Percentiles rank a stretch among this genome's conserved stretches.
These are phyloP conservation scores for Fusarium poae DNA, from an alignment of 2,329 filamentous ascomycete species.

Conservation along the genomic window DNA sequence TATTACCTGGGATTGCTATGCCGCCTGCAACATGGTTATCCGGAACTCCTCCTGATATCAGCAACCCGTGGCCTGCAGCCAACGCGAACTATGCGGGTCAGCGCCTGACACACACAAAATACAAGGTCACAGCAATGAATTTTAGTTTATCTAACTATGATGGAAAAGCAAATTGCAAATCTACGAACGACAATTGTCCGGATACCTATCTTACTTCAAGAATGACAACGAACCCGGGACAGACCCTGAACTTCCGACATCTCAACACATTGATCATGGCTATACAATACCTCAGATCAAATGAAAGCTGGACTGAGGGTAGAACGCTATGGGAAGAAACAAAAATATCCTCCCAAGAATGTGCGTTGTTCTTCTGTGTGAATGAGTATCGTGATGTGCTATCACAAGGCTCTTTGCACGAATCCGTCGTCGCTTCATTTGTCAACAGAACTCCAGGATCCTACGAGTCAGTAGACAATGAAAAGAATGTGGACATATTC, in stretches of 20 bases:
- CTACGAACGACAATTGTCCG: neutral
- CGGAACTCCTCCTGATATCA: neutral
- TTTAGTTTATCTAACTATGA: neutral
- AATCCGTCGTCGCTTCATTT: neutral
- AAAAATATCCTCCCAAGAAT: neutral
- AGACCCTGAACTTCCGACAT: neutral
- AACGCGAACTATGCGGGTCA: neutral
- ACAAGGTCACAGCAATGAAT: neutral
- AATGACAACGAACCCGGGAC: neutral
- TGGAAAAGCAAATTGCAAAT: neutral
- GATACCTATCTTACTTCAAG: neutral
- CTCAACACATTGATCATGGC: neutral
- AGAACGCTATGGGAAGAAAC: neutral
- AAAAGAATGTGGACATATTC: neutral
- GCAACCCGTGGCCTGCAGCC: neutral
- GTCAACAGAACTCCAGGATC: neutral
- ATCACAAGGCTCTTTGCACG: neutral
- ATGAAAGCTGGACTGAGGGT: neutral
- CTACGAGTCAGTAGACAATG: neutral
- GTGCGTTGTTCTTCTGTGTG: neutral
- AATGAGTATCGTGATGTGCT: neutral
- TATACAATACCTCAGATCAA: neutral
- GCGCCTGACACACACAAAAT: neutral
- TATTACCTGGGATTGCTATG: neutral
- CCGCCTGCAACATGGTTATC: neutral